Evolutionary conservation across 352 stramenopile species (phyloP).

Genomic region (Albugo laibachii): DNA sequence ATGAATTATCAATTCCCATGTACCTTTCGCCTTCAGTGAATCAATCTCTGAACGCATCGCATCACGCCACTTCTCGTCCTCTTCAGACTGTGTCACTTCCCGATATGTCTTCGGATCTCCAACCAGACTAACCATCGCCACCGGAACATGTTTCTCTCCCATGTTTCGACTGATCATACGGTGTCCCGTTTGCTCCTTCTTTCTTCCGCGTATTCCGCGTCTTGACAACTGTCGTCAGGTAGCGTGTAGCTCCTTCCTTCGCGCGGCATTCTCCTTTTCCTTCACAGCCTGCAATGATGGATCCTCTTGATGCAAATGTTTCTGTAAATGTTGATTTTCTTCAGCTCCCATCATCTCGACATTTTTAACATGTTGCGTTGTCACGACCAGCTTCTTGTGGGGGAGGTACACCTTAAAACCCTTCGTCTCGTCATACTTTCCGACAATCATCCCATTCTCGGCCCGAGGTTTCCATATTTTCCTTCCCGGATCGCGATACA

Average conservation of each 20-base stretch:
- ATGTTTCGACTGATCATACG: too few relatives aligned
- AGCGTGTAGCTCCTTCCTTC: too few relatives aligned
- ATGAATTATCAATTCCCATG: not conserved
- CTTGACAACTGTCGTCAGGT: too few relatives aligned
- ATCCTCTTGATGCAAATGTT: too few relatives aligned
- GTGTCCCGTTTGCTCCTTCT: too few relatives aligned
- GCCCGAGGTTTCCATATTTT: not conserved
- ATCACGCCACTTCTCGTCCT: not conserved
- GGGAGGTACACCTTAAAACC: not conserved
- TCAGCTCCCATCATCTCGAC: not conserved
- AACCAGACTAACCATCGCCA: not conserved
- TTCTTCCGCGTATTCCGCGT: too few relatives aligned
- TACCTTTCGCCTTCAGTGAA: conserved; percentile 1
- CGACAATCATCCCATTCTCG: not conserved
- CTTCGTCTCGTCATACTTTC: not conserved
- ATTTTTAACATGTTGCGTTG: conserved; percentile 1
- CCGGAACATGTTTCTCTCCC: too few relatives aligned
- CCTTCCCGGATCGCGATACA: conserved; percentile 1
- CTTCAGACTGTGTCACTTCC: not conserved
- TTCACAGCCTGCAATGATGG: too few relatives aligned
- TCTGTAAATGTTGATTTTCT: too few relatives aligned
- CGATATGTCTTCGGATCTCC: conserved; percentile 7
- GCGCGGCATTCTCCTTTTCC: too few relatives aligned
- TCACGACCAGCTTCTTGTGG: not conserved
- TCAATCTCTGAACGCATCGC: conserved; percentile 1